Evolutionary conservation across 1,284 basidiomycete genomes (phyloP).

Genomic region (Moesziomyces aphidis): DNA sequence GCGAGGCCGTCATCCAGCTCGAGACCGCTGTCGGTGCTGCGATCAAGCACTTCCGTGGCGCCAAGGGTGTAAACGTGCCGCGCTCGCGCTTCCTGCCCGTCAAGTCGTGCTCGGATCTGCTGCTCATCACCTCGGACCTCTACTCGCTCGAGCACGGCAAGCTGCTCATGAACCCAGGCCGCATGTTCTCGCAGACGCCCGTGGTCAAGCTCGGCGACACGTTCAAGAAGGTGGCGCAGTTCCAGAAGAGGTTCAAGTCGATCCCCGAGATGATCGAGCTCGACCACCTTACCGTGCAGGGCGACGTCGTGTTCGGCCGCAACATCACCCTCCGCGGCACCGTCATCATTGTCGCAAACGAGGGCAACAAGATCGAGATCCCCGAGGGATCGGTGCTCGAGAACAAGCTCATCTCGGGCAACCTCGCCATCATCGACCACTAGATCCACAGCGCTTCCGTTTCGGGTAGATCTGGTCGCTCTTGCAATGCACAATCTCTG

Average conservation of each 20-base stretch:
- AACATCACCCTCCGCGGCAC: conserved; percentile 78
- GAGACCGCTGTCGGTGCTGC: conserved; percentile 98
- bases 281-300: conserved; percentile 95
- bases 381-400: conserved; percentile 95
- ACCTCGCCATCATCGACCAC: conserved; percentile 68
- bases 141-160: conserved; percentile 96
- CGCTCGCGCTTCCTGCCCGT: conserved; percentile 97
- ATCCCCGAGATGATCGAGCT: conserved; percentile 86
- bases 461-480: neutral
- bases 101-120: conserved; percentile 75
- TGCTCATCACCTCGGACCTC: conserved; percentile 96
- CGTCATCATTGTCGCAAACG: conserved; percentile 80
- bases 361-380: conserved; percentile 93
- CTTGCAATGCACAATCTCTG: neutral
- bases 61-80: conserved; percentile 97
- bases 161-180: conserved; percentile 77
- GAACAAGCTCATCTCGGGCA: conserved; percentile 74
- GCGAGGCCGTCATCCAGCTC: conserved; percentile 86
- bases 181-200: conserved; percentile 82
- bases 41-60: conserved; percentile 92
- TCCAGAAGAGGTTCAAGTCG: conserved; percentile 97
- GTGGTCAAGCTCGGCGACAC: conserved; percentile 95
- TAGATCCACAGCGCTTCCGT: conserved; percentile 19
- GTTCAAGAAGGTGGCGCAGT: conserved; percentile 86
- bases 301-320: conserved; percentile 95